phyloP scores from a whole-genome alignment of 352 stramenopile genomes.

The Peronospora tabacina region DNA sequence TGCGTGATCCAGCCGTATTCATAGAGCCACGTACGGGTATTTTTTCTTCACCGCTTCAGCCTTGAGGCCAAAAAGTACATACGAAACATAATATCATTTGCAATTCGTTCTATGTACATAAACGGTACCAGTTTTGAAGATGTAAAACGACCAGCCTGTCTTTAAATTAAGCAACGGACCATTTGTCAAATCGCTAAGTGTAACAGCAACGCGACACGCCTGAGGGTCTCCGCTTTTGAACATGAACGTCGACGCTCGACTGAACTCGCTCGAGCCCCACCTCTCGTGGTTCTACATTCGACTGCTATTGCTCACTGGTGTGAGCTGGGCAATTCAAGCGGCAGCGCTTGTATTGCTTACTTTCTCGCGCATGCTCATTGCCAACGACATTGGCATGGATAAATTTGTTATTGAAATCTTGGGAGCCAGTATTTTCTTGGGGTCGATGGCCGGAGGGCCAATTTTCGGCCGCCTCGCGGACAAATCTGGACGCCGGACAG shows the following conservation, averaged over 20 bases:
- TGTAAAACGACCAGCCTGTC: no score
- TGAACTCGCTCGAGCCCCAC: slow-evolving; percentile 16
- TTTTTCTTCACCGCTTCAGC: slow-evolving; percentile 20
- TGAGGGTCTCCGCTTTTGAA: background rate
- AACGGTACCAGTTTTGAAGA: no score
- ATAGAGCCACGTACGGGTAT: slow-evolving; percentile 30
- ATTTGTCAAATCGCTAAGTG: background rate
- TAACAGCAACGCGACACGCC: slow-evolving; percentile 2
- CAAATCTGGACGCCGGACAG: slow-evolving; percentile 23
- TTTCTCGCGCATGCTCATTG: slow-evolving; percentile 29
- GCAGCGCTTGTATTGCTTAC: slow-evolving; percentile 33
- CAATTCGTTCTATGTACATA: no score
- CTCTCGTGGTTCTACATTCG: slow-evolving; percentile 32
- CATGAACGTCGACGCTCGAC: slow-evolving; percentile 5
- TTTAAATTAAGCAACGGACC: no score
- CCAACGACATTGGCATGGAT: slow-evolving; percentile 26
- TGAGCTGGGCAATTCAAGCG: slow-evolving; percentile 38
- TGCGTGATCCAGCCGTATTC: slow-evolving; percentile 51
- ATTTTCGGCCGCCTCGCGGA: slow-evolving; percentile 33
- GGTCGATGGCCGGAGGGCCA: slow-evolving; percentile 24
- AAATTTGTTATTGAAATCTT: slow-evolving; percentile 23
- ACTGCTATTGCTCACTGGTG: slow-evolving; percentile 25
- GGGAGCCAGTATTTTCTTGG: slow-evolving; percentile 24
- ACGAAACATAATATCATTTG: no score
- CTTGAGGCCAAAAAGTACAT: slow-evolving; percentile 63